Evolutionary conservation across 345 rosid species (phyloP).

Genomic region (Salix dunnii): DNA sequence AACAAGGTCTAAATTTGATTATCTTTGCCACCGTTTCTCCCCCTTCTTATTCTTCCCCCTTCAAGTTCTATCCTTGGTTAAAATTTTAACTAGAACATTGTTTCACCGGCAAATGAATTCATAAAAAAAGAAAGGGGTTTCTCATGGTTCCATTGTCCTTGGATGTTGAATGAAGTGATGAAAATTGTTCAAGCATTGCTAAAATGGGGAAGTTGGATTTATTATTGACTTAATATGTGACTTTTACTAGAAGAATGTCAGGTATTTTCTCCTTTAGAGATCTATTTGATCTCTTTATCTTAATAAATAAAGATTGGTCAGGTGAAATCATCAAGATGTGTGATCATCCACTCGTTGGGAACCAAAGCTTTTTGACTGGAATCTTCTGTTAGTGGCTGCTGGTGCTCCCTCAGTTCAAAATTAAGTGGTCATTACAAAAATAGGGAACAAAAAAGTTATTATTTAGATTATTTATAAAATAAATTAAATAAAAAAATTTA

Average conservation of each 20-base stretch:
- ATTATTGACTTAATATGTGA: not conserved
- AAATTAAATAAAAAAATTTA: too few relatives aligned
- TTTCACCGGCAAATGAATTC: not conserved
- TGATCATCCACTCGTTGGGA: not conserved
- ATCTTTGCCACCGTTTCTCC: not conserved
- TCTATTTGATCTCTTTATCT: not conserved
- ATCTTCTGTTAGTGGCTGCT: not conserved
- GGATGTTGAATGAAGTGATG: not conserved
- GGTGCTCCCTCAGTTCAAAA: not conserved
- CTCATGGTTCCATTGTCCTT: too few relatives aligned
- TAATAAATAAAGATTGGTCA: not conserved
- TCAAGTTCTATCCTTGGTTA: too few relatives aligned
- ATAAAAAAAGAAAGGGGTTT: not conserved
- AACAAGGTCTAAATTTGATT: too few relatives aligned
- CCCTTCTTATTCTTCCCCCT: too few relatives aligned
- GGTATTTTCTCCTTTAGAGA: too few relatives aligned
- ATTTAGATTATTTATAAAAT: not conserved
- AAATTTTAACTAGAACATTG: not conserved
- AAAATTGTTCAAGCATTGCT: not conserved
- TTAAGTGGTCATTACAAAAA: not conserved
- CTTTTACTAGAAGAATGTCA: too few relatives aligned
- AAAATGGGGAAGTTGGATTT: not conserved
- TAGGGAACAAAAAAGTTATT: not conserved
- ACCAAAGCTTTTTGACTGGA: not conserved
- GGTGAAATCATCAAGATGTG: not conserved